Base-by-base conservation (phyloP, 495 filamentous ascomycete genomes). In the Tuber umbilicatum region DNA sequence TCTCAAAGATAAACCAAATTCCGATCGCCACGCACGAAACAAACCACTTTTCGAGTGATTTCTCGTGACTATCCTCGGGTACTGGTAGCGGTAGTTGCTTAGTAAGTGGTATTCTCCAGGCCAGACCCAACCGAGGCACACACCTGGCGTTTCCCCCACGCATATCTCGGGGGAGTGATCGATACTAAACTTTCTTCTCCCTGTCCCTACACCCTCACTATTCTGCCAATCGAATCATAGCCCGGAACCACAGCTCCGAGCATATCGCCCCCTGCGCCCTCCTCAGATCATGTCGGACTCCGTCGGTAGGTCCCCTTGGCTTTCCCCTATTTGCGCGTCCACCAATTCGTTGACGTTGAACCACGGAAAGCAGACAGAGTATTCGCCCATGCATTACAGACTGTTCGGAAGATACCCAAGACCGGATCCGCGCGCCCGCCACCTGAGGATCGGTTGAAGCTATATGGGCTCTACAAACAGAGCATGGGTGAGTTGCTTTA, bases 381-480 rank as follows among this genome's bases (percentile, higher is more conserved):
- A 83, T 99, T 99, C 85, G 94, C 94, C 84, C 94, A 99, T 88
- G 95, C 95, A 74, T 90, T 99, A 82, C 97, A 97, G 85, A 98
- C 94, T 40, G 95, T 98, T 77, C 97, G 97, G 84, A 95, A 95
- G 81, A 97, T 99, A 74, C 93, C 93, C 79, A 94, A 93, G 81
- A 96, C 93, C 21, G 94, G 95, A 38, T 92, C 92, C 60, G 88
- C 92, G 71, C 90, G 94, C 55, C 95, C 95, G 31, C 96, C 95
- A 47, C 87, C 94, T 14, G 85, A 87, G 43, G 94, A 94, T 80
- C 91, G 95, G 39, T 86, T 99, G 78, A 91, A 90, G 77, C 90
- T 99, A 73, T 99, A 99, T 89, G 95, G 95, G 71, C 87, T 99
- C 76, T 99, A 98, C 85, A 99, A 99, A 83, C 95, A 99, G 85